These are phyloP conservation scores for Chrysanthemum lavandulifolium DNA, from an alignment of 129 eudicot species.

Conservation along the genomic window DNA sequence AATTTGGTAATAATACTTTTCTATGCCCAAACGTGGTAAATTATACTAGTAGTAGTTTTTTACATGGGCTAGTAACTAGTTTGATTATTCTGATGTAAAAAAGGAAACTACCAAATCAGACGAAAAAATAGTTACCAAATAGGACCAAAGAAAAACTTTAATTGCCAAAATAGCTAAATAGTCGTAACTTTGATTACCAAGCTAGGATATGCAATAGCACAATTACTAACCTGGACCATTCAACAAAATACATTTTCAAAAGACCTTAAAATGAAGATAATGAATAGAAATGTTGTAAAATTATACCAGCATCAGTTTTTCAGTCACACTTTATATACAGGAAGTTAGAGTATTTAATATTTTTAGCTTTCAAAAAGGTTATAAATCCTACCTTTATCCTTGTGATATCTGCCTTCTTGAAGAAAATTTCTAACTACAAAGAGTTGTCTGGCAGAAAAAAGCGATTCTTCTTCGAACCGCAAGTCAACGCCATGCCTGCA, in stretches of 20 bases:
- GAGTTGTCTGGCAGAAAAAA: conserved; percentile 55
- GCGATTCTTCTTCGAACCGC: conserved; percentile 36
- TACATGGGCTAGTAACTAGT: too few species aligned
- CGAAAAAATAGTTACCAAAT: neutral
- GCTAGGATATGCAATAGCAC: too few species aligned
- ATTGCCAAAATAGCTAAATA: too few species aligned
- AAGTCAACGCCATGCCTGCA: conserved; percentile 60
- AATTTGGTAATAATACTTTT: too few species aligned
- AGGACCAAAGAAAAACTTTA: too few species aligned
- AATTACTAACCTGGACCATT: too few species aligned
- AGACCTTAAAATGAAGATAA: neutral
- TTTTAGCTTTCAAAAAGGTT: neutral
- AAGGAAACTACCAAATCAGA: too few species aligned
- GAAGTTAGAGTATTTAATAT: neutral
- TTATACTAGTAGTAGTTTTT: too few species aligned
- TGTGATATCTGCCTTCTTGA: conserved; percentile 39
- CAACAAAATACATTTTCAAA: neutral
- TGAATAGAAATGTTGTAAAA: neutral
- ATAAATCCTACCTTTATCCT: conserved; percentile 50
- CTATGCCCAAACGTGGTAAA: too few species aligned
- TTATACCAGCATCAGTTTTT: neutral
- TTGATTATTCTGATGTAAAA: too few species aligned
- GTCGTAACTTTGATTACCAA: too few species aligned
- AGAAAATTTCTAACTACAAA: conserved; percentile 59
- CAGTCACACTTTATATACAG: neutral